Percentiles rank a stretch among this genome's conserved stretches.
These are phyloP conservation scores for Omphalea diandra DNA, from an alignment of 441 rosid genomes.

Conservation along the genomic window DNA sequence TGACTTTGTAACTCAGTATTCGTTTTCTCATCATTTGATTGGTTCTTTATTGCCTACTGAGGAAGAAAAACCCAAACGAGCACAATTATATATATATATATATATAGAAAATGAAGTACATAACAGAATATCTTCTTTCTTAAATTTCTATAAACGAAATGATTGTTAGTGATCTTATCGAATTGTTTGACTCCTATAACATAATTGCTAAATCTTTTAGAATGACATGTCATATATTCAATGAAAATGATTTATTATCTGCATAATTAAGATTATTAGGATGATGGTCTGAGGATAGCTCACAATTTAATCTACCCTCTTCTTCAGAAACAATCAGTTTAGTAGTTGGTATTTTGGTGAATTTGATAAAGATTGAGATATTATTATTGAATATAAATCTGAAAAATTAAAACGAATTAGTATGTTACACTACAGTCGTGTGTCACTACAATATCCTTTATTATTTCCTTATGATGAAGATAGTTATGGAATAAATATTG, in stretches of 20 bases:
- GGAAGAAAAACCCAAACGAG: background rate
- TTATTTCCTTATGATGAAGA: background rate
- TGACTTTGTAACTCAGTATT: background rate
- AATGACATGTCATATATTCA: background rate
- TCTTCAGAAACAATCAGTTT: background rate
- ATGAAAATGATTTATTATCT: background rate
- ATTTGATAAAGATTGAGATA: too few species aligned
- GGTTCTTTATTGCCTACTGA: background rate
- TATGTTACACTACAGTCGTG: background rate
- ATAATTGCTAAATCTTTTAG: background rate
- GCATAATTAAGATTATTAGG: too few species aligned
- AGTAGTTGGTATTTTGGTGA: too few species aligned
- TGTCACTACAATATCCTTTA: background rate
- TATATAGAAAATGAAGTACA: background rate
- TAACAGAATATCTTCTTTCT: background rate
- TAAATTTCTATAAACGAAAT: background rate
- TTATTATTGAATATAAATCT: background rate
- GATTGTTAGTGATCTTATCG: background rate
- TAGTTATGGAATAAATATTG: background rate
- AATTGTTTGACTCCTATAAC: background rate
- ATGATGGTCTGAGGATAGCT: too few species aligned
- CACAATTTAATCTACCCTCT: background rate
- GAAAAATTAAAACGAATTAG: background rate
- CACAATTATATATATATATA: background rate
- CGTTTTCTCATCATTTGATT: background rate